Base-by-base conservation (phyloP, 2,329 filamentous ascomycete species). In the Teratosphaeria viscida region DNA sequence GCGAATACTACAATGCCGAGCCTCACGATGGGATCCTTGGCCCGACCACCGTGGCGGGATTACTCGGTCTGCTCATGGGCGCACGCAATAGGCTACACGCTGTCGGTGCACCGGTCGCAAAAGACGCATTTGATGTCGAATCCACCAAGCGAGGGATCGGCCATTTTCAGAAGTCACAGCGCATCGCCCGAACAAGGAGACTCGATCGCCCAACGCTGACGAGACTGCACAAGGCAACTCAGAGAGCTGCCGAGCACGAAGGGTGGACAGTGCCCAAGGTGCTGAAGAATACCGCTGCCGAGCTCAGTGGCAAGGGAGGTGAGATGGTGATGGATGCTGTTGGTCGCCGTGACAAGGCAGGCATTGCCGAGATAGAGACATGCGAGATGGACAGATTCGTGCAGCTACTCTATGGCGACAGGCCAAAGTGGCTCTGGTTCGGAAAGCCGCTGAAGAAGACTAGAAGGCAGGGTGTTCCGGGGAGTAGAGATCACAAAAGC, bases 241-340 rank as follows among this genome's bases (percentile, higher is more conserved):
- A 90, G 47, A 97, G 96, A 72, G 91, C 90, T 35, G 92, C 91
- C 2, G 88, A 87, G 56, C 88, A 90, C 37, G 91, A 96, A 70
- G 88, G 88, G 2, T 96, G 92, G 90, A 88, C 87, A 16, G 89
- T 95, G n/a, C 89, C 91, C 56, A 87, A 90, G 68, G 92, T 92
- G 19, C 90, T 99, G 68, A 97, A 97, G 72, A 95, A 90, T 2
- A 96, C 92, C 0, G 89, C 97, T 54, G 91, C 89, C 19, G 94
- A 96, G 73, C 84, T 99, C 47, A 90, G 90, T 65, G 92, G 94
- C 14, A 96, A 96, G 72, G 87, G 92, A 57, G 92, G 92, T 55
- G 92, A 96, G 72, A 89, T 96, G 76, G 87, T 96, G 54, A 90
- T 95, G 79, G 92, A 90, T n/a, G 95, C 95, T 79, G 91, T 96